Percentiles rank a stretch among this genome's conserved stretches.
phyloP scores from a whole-genome alignment of 257 asterid genomes.

The Nicotiana otophora region DNA sequence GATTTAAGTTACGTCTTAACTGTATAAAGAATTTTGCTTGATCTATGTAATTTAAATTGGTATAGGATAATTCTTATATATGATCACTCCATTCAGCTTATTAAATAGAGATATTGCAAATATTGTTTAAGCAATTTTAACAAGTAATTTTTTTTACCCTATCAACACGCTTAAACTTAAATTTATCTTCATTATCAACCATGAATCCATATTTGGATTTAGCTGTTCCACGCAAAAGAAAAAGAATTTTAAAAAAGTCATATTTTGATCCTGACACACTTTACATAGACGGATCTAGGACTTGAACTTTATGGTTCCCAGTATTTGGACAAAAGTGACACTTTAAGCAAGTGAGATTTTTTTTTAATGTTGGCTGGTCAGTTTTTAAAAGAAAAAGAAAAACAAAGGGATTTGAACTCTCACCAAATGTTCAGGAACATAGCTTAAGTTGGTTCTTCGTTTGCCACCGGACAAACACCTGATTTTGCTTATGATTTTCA shows the following conservation, averaged over 20 bases:
- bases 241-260: background rate
- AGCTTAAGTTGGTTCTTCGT: no score
- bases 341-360: no score
- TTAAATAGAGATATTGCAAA: background rate
- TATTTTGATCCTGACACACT: background rate
- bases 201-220: background rate
- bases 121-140: background rate
- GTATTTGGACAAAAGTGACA: no score
- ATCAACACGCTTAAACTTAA: background rate
- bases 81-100: background rate
- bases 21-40: background rate
- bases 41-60: background rate
- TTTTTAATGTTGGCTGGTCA: no score
- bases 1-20: background rate
- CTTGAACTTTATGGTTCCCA: no score
- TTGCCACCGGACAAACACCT: no score
- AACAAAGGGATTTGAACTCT: no score
- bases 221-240: no score
- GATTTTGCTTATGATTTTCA: no score
- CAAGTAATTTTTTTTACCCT: background rate
- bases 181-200: background rate
- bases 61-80: background rate
- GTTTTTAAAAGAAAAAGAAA: no score
- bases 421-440: no score
- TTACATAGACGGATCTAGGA: no score